Base-by-base conservation (phyloP, 441 rosid species). In the Capsella rubella region DNA sequence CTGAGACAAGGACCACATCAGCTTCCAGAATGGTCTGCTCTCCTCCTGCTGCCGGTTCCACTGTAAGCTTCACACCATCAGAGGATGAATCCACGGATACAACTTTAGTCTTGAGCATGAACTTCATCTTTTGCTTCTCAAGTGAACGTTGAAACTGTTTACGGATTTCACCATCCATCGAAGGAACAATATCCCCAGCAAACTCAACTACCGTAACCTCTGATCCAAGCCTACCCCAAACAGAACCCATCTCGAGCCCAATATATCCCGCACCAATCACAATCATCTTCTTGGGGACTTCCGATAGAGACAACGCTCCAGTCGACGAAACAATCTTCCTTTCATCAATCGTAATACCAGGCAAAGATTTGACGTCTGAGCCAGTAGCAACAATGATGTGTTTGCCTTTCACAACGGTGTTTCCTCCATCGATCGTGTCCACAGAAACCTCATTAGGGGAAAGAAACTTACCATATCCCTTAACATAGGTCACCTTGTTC, bases 171-270 rank as follows among this genome's bases (percentile, higher is more conserved):
- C 87, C 97, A 81, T 95, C 99, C 99, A 92, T 88, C 55, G 89
- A 78, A 66, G 99, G 99, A 59, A 95, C 98, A 4, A 95, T 92
- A 71, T 95, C 99, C 0, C 84, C 80, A 45, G 90, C 97, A 84
- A 92, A 95, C 86, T 95, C 99, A 70, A 95, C 97, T 6, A 95
- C 99, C 0, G 99, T 92, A 42, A 95, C 99, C 81, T 89, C 96
- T 8, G 98, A 92, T 50, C 98, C 99, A 35, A 95, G 83, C 29
- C 98, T 83, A 40, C 86, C 87, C 98, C 98, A 92, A n/a, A 92
- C 98, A 9, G 99, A 95, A 52, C 98, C 99, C 99, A 95, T 92
- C 91, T 95, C 98, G 21, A 92, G 95, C 62, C 99, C 99, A 67
- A 95, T 95, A 81, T 90, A 90, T 6, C 98, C 99, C 5, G 99